phyloP scores from a whole-genome alignment of 805 yeast genomes.

The Wickerhamiella lipophila region DNA sequence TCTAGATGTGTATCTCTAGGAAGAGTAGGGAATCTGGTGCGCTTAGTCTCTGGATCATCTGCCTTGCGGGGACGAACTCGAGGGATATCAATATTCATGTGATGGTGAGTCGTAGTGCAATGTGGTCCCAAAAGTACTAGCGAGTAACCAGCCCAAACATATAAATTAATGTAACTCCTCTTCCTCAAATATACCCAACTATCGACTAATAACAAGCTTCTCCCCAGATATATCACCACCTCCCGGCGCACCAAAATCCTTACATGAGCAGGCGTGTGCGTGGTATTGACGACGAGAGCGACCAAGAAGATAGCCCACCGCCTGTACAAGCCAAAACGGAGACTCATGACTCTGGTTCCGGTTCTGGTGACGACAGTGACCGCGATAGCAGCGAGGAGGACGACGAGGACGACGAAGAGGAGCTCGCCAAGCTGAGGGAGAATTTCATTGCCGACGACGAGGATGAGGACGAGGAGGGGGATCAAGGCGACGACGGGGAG shows the following conservation, averaged over 20 bases:
- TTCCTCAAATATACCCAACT: too few relatives aligned
- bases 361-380: background rate
- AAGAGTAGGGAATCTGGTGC: background rate
- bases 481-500: constrained; percentile 18
- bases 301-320: constrained; percentile 4
- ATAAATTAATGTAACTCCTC: too few relatives aligned
- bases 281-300: constrained; percentile 17
- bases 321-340: background rate
- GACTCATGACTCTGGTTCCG: background rate
- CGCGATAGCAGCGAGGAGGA: constrained; percentile 42
- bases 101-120: too few relatives aligned
- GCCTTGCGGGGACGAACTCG: background rate
- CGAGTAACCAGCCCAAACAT: too few relatives aligned
- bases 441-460: constrained; percentile 93
- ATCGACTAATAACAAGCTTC: too few relatives aligned
- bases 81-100: background rate
- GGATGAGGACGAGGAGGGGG: constrained; percentile 34
- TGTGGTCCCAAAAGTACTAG: too few relatives aligned
- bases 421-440: constrained; percentile 65
- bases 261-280: constrained; percentile 14
- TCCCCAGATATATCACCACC: too few relatives aligned
- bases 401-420: constrained; percentile 89
- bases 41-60: background rate
- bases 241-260: constrained; percentile 1
- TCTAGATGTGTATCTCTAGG: background rate